Evolutionary conservation across 805 yeast species (phyloP), one percentile per base, ranked within the genome.

Genomic region (Hagleromyces aurorensis): DNA sequence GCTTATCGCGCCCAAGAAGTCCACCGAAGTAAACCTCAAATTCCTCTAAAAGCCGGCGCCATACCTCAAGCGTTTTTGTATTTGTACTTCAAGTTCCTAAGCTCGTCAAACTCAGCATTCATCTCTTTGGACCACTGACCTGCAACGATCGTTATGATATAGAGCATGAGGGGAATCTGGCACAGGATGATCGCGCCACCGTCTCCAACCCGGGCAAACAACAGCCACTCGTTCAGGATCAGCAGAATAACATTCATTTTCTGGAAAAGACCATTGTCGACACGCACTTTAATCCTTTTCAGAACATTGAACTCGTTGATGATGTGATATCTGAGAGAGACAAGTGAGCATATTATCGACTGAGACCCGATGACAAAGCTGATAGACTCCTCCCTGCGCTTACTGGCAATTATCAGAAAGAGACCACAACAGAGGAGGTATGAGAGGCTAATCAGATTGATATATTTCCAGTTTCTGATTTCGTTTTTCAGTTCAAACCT

Each of bases 31-130:
- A 32, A 16, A 25, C 29, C 20, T 30, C 24, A 18, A 21, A 17
- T 13, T 28, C 26, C 12, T 24, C 24, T 15, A 20, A 22, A 4
- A n/a, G n/a, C n/a, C n/a, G n/a, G n/a, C n/a, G n/a, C n/a, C n/a
- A 12, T 13, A 13, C 13, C 13, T 29, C 34, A 57, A 15, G 48
- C 55, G 24, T 44, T 46, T 29, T 57, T 57, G 32, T 47, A 57
- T 31, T 55, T 53, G 27, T 55, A 55, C 29, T 53, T 55, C 30
- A 51, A 26, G 4, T 32, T 28, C 13, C 52, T 33, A 25, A 57
- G 25, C n/a, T 37, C 27, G 9, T 33, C 30, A 5, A 56, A 18
- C 23, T 51, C 54, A 6, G 24, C 29, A 4, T 46, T 48, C 30
- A 53, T 33, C 4, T 47, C 44, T 5, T 15, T 27, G 16, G 42